Conservation (phyloP, 192 early-diverging fungal species). For the Allomyces macrogynus region DNA sequence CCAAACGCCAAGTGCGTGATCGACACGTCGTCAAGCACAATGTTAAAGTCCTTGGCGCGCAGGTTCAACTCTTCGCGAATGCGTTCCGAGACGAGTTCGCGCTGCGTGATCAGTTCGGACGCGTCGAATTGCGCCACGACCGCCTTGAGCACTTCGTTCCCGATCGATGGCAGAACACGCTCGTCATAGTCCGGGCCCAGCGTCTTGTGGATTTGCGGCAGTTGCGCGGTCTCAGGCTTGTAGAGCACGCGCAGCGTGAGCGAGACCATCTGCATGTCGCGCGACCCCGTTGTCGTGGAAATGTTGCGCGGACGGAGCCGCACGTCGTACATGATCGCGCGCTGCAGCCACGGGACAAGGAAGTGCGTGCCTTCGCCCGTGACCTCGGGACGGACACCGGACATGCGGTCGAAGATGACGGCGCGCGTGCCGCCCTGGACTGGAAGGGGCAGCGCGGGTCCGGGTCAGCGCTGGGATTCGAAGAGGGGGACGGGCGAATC, state of each 20-base stretch:
- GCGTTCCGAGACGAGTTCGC: constrained; percentile 75
- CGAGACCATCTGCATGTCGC: constrained; percentile 97
- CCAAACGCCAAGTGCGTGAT: constrained; percentile 98
- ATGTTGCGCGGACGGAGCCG: constrained; percentile 92
- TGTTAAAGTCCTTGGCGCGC: constrained; percentile 85
- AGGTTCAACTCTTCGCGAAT: constrained; percentile 84
- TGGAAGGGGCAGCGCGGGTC: constrained; percentile 13
- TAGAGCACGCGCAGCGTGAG: constrained; percentile 83
- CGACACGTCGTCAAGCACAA: constrained; percentile 91
- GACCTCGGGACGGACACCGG: constrained; percentile 62
- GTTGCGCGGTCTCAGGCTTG: constrained; percentile 51
- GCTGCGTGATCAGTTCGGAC: constrained; percentile 92
- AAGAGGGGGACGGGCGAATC: no score
- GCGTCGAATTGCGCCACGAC: constrained; percentile 98
- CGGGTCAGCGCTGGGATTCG: no score
- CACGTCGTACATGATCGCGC: constrained; percentile 72
- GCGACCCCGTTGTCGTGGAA: constrained; percentile 95
- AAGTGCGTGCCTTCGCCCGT: constrained; percentile 92
- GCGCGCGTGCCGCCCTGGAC: constrained; percentile 92
- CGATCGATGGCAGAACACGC: constrained; percentile 87
- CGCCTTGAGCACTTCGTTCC: constrained; percentile 96
- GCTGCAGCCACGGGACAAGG: constrained; percentile 90
- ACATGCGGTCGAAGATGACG: constrained; percentile 87
- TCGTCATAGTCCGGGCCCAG: constrained; percentile 94
- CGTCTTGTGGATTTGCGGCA: constrained; percentile 72